Percentiles rank a stretch among this genome's conserved stretches.
Conservation (phyloP, 2,329 filamentous ascomycete genomes). For the Didymellaceae sp. region DNA sequence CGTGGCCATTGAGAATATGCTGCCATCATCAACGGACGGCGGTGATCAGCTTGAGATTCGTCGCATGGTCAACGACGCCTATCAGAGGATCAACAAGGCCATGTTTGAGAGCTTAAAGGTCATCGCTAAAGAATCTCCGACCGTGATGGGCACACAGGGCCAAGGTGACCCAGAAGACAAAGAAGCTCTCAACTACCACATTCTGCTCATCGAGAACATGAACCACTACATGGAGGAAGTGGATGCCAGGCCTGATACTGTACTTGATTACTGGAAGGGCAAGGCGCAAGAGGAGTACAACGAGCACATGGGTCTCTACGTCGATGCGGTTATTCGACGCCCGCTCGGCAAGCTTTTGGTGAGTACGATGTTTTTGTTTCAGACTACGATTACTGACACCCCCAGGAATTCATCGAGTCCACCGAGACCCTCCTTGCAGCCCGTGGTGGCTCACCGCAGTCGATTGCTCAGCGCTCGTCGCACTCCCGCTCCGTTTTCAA, state of each 20-base stretch:
- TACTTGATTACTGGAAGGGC: constrained; percentile 82
- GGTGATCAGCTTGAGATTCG: constrained; percentile 70
- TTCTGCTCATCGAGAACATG: constrained; percentile 98
- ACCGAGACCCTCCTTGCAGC: constrained; percentile 75
- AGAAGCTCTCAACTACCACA: constrained; percentile 95
- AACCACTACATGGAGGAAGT: constrained; percentile 96
- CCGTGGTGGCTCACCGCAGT: constrained; percentile 55
- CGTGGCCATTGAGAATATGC: constrained; percentile 82
- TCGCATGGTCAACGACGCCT: constrained; percentile 82
- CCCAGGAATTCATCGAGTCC: constrained; percentile 82
- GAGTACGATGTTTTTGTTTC: constrained; percentile 24
- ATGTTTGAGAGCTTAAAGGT: constrained; percentile 98
- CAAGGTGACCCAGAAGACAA: constrained; percentile 81
- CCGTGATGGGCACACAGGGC: constrained; percentile 59
- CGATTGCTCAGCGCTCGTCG: constrained; percentile 78
- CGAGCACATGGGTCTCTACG: constrained; percentile 87
- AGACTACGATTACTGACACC: constrained; percentile 16
- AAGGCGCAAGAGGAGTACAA: constrained; percentile 78
- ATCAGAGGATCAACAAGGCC: constrained; percentile 84
- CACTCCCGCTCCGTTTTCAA: constrained; percentile 84
- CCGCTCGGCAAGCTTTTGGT: constrained; percentile 84
- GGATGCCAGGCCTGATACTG: constrained; percentile 73
- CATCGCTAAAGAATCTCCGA: constrained; percentile 76
- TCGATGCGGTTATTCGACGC: constrained; percentile 84
- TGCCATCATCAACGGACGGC: constrained; percentile 59